Evolutionary conservation across 2,329 filamentous ascomycete genomes (phyloP).

Genomic region (Gyromitra esculenta): DNA sequence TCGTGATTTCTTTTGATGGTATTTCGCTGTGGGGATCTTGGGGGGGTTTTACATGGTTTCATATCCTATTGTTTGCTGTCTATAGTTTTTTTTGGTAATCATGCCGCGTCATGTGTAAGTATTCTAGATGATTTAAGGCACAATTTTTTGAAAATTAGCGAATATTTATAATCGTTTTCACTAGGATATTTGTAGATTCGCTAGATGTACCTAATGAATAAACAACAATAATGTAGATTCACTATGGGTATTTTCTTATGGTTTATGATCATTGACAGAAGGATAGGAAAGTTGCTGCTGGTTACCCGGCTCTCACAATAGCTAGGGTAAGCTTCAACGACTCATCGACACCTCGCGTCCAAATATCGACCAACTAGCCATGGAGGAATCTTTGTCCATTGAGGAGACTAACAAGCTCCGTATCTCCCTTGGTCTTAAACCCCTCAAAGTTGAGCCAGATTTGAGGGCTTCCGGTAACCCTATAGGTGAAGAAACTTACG

Average conservation of each 20-base stretch:
- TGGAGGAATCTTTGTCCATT: slow-evolving; percentile 74
- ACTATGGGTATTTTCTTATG: neutral
- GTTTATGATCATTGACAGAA: slow-evolving; percentile 20
- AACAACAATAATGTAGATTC: neutral
- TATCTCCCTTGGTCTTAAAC: slow-evolving; percentile 86
- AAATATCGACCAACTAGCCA: slow-evolving; percentile 54
- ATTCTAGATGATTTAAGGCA: slow-evolving; percentile 5
- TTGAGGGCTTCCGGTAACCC: slow-evolving; percentile 65
- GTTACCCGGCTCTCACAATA: slow-evolving; percentile 35
- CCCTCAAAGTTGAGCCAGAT: slow-evolving; percentile 78
- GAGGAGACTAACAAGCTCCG: slow-evolving; percentile 95
- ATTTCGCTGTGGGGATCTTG: slow-evolving; percentile 16
- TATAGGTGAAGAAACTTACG: slow-evolving; percentile 76
- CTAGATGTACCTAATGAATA: too few relatives aligned
- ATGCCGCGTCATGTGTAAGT: slow-evolving; percentile 10
- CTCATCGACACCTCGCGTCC: slow-evolving; percentile 30
- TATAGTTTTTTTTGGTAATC: slow-evolving; percentile 23
- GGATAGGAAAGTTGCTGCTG: slow-evolving; percentile 8
- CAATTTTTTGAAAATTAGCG: slow-evolving; percentile 2
- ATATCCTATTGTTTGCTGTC: slow-evolving; percentile 7
- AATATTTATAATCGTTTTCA: neutral
- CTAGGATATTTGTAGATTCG: neutral
- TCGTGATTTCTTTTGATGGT: slow-evolving; percentile 9
- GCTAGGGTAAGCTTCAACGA: slow-evolving; percentile 17
- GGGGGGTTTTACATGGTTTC: slow-evolving; percentile 13